Evolutionary conservation across 2,329 filamentous ascomycete genomes (phyloP).

Genomic region (Claviceps arundinis): DNA sequence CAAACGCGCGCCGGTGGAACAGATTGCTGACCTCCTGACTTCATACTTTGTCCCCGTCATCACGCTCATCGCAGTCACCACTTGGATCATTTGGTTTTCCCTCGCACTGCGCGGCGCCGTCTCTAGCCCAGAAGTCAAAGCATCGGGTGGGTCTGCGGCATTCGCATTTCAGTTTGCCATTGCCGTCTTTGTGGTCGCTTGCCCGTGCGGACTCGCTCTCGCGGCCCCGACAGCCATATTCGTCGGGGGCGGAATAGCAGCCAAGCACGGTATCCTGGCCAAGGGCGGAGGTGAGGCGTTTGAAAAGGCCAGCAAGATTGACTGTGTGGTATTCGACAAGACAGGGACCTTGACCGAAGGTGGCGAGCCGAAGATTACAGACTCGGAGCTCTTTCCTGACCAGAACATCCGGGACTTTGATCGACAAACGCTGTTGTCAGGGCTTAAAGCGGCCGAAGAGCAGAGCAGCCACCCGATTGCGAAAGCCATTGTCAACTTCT

Average conservation of each 20-base stretch:
- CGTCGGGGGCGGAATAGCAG: constrained; percentile 67
- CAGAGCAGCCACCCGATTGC: constrained; percentile 66
- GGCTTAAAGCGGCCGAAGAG: constrained; percentile 50
- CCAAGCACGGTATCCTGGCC: constrained; percentile 66
- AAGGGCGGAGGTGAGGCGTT: constrained; percentile 79
- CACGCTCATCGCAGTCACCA: constrained; percentile 53
- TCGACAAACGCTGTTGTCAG: constrained; percentile 30
- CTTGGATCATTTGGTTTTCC: constrained; percentile 59
- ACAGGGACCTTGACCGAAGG: constrained; percentile 69
- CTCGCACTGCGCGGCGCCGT: constrained; percentile 47
- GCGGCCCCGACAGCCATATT: constrained; percentile 81
- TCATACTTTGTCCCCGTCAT: constrained; percentile 66
- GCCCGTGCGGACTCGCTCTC: constrained; percentile 70
- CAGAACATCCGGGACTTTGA: constrained; percentile 10
- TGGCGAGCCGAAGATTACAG: constrained; percentile 57
- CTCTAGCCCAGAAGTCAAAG: constrained; percentile 41
- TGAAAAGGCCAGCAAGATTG: constrained; percentile 65
- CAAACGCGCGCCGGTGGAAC: constrained; percentile 60
- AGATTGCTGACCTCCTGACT: constrained; percentile 59
- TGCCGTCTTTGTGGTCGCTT: constrained; percentile 76
- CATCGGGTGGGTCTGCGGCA: constrained; percentile 51
- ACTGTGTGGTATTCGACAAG: constrained; percentile 79
- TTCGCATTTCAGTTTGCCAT: constrained; percentile 76
- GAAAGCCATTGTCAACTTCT: constrained; percentile 54
- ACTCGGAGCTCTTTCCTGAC: constrained; percentile 29